Evolutionary conservation across 371 early-diverging fungal genomes (phyloP).

Genomic region (Mortierella sp.): DNA sequence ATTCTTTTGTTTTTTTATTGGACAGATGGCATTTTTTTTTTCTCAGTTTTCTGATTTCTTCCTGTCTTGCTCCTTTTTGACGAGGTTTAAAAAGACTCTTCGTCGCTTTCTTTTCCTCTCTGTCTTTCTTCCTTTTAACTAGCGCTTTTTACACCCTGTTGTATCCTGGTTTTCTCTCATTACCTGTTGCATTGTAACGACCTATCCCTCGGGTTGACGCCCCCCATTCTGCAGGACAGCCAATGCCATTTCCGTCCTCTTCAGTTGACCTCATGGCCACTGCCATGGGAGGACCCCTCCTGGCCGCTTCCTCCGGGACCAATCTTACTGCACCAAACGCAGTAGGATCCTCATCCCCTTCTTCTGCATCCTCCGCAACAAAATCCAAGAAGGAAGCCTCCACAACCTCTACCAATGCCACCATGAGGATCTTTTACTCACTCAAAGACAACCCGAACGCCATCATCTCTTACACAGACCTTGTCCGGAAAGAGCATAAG

Average conservation of each 20-base stretch:
- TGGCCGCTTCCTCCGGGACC: background rate
- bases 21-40: no score
- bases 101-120: background rate
- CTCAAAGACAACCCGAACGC: slow-evolving; percentile 48
- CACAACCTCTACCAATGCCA: slow-evolving; percentile 1
- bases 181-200: no score
- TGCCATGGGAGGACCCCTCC: slow-evolving; percentile 28
- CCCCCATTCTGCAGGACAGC: slow-evolving; percentile 8
- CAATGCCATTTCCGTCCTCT: slow-evolving; percentile 30
- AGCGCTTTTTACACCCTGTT: background rate
- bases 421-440: slow-evolving; percentile 39
- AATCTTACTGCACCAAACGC: background rate
- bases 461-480: slow-evolving; percentile 49
- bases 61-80: background rate
- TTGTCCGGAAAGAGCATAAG: slow-evolving; percentile 42
- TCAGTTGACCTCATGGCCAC: slow-evolving; percentile 30
- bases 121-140: background rate
- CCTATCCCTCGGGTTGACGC: background rate
- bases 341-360: no score
- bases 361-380: background rate
- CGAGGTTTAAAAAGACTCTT: no score
- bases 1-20: no score
- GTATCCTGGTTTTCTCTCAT: background rate
- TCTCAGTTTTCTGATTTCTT: background rate
- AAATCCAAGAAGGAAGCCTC: slow-evolving; percentile 7